phyloP scores from a whole-genome alignment of 2,329 filamentous ascomycete species.

The Coniochaeta sp. region DNA sequence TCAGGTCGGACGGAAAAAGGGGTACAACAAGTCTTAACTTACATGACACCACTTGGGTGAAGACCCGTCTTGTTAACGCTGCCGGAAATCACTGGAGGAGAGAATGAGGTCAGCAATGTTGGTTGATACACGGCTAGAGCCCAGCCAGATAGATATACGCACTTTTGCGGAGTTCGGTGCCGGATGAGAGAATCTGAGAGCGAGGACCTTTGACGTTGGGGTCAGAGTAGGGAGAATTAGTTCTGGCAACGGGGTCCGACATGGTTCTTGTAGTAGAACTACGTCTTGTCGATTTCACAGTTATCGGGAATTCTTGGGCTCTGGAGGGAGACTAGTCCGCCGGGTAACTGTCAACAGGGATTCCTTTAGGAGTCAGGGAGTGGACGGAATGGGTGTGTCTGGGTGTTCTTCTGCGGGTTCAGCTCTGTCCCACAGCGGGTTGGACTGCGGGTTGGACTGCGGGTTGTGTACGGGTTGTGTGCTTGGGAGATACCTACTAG shows the following conservation, averaged over 20 bases:
- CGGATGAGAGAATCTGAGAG: constrained; percentile 30
- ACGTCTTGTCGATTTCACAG: neutral
- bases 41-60: constrained; percentile 87
- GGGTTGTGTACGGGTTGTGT: neutral
- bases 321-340: neutral
- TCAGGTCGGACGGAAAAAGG: constrained; percentile 4
- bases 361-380: neutral
- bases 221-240: constrained; percentile 36
- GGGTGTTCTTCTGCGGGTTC: neutral
- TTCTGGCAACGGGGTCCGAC: constrained; percentile 33
- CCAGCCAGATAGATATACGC: constrained; percentile 17
- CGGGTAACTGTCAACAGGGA: constrained; percentile 1
- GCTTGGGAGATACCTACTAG: constrained; percentile 1
- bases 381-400: neutral
- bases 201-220: constrained; percentile 35
- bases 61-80: constrained; percentile 86
- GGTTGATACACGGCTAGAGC: neutral
- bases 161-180: constrained; percentile 21
- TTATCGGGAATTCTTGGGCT: constrained; percentile 3
- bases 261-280: constrained; percentile 27
- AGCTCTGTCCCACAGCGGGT: neutral
- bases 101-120: constrained; percentile 8
- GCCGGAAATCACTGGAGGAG: constrained; percentile 41
- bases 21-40: constrained; percentile 36
- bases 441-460: neutral